Evolutionary conservation across 2,329 filamentous ascomycete genomes (phyloP).

Genomic region (Beauveria sp.): DNA sequence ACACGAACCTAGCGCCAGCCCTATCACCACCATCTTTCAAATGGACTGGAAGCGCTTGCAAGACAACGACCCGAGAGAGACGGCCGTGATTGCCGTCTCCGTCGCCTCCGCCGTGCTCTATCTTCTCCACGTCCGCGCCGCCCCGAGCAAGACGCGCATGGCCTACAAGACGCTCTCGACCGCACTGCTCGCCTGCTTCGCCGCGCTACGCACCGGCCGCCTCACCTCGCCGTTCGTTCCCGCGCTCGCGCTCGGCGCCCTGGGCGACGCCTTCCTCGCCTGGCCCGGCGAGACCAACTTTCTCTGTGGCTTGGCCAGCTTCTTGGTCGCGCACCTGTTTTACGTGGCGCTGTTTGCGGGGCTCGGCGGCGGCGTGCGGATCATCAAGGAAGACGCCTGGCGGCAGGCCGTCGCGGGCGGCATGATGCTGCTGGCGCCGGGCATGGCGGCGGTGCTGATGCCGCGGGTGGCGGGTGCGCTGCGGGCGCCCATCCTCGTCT

Average conservation of each 20-base stretch:
- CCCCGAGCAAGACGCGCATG: slow-evolving; percentile 22
- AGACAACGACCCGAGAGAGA: neutral
- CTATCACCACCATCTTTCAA: neutral
- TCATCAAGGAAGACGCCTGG: slow-evolving; percentile 14
- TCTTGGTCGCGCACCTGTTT: slow-evolving; percentile 25
- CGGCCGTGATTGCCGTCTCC: slow-evolving; percentile 10
- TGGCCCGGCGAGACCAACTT: slow-evolving; percentile 25
- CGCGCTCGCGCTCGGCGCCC: slow-evolving; percentile 23
- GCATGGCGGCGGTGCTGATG: slow-evolving; percentile 21
- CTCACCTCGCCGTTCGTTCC: slow-evolving; percentile 15
- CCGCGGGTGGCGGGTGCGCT: slow-evolving; percentile 19
- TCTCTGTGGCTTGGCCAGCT: slow-evolving; percentile 25
- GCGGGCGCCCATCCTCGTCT: slow-evolving; percentile 23
- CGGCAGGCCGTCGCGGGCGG: slow-evolving; percentile 12
- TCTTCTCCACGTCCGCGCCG: slow-evolving; percentile 13
- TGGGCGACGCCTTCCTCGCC: slow-evolving; percentile 30
- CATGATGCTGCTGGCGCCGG: slow-evolving; percentile 18
- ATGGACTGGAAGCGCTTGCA: slow-evolving; percentile 1
- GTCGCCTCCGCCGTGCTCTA: slow-evolving; percentile 16
- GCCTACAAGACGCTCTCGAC: slow-evolving; percentile 24
- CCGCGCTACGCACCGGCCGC: slow-evolving; percentile 13
- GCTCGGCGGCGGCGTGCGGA: neutral
- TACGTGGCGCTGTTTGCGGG: slow-evolving; percentile 24
- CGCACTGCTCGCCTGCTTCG: slow-evolving; percentile 20
- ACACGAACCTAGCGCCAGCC: neutral